A percentile compares a stretch with the other conserved stretches of the same genome.
These are phyloP conservation scores for Rhynchospora tenuis DNA, from an alignment of 176 grass and related monocot species.

Conservation along the genomic window DNA sequence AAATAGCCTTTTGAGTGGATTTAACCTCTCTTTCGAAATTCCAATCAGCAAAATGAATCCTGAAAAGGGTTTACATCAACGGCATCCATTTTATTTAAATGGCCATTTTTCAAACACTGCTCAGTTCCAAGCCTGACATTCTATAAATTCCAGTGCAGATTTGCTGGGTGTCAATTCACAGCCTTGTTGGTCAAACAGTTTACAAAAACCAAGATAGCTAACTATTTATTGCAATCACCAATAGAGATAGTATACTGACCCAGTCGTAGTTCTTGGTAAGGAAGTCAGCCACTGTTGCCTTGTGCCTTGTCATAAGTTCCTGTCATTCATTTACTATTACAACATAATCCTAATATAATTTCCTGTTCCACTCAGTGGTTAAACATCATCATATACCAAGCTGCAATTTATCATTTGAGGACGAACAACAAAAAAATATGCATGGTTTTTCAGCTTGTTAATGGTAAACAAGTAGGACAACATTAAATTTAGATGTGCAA, in stretches of 20 bases:
- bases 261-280: constrained; percentile 91
- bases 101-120: background rate
- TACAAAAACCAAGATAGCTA: background rate
- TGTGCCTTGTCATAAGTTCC: constrained; percentile 98
- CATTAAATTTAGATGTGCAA: background rate
- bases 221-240: background rate
- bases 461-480: background rate
- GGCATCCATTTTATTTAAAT: background rate
- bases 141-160: background rate
- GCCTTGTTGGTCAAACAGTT: background rate
- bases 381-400: background rate
- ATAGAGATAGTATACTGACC: constrained; percentile 45
- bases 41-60: background rate
- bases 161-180: background rate
- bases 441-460: background rate
- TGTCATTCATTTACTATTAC: constrained; percentile 32
- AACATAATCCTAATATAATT: background rate
- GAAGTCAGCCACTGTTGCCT: constrained; percentile 97
- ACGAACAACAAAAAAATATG: background rate
- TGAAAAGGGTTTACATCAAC: background rate
- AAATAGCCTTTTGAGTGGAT: background rate
- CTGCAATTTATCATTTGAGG: background rate
- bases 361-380: background rate
- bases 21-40: background rate
- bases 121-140: background rate